phyloP scores from a whole-genome alignment of 345 rosid species.

The Brassica rapa region DNA sequence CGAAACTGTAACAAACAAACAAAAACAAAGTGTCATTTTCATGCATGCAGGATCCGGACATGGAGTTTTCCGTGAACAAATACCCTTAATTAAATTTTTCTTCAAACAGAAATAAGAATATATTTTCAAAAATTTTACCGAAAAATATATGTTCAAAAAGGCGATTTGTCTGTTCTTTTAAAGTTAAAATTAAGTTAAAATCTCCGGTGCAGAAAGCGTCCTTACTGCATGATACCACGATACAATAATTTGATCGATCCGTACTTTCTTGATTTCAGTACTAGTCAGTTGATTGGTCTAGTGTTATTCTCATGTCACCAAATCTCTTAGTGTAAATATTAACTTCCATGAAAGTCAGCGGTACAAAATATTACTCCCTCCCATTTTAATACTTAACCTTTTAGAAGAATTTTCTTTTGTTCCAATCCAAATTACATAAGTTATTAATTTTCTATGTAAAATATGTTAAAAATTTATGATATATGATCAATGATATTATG shows the following conservation, averaged over 20 bases:
- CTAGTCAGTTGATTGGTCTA: background rate
- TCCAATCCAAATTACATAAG: too few relatives aligned
- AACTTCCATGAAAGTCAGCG: too few relatives aligned
- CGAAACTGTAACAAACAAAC: background rate
- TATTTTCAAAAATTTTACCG: background rate
- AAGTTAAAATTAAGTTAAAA: background rate
- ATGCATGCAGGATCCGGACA: slow-evolving; percentile 1
- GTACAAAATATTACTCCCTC: too few relatives aligned
- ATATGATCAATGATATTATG: too few relatives aligned
- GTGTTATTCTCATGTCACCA: background rate
- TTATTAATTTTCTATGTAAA: too few relatives aligned
- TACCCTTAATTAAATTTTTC: background rate
- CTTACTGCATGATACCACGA: background rate
- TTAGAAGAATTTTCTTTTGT: too few relatives aligned
- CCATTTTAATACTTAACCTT: too few relatives aligned
- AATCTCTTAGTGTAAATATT: background rate
- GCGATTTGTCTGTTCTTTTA: background rate
- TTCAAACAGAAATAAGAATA: background rate
- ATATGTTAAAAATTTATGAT: too few relatives aligned
- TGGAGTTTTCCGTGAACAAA: background rate
- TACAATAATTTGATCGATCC: background rate
- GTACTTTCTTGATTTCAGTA: background rate
- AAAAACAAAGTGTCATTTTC: background rate
- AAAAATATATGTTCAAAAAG: background rate
- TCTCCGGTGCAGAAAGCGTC: background rate